Evolutionary conservation across 139 green algal genomes (phyloP).

Genomic region (Closterium sp.): DNA sequence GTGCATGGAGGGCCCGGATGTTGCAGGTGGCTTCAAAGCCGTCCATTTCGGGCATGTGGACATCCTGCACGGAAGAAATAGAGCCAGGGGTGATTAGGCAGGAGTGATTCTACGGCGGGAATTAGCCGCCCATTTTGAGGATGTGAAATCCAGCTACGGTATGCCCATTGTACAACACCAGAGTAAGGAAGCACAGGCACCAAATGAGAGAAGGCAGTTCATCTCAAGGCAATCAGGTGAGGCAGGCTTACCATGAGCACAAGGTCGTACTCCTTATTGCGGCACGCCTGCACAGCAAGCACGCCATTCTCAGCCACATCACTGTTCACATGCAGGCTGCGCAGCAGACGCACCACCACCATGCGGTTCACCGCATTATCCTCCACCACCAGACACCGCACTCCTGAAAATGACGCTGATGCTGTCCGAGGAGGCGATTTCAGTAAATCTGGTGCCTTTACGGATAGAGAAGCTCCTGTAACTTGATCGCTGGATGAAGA

Average conservation of each 20-base stretch:
- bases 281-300: constrained; percentile 22
- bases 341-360: constrained; percentile 27
- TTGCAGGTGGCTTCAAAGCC: constrained; percentile 8
- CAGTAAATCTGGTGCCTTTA: not conserved
- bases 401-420: not conserved
- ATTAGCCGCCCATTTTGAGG: no score
- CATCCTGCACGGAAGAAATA: constrained; percentile 51
- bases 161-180: no score
- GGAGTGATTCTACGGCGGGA: no score
- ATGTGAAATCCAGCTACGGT: no score
- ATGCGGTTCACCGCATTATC: constrained; percentile 47
- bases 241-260: constrained; percentile 26
- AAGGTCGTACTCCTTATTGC: constrained; percentile 18
- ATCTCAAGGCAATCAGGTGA: not conserved
- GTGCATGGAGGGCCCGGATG: not conserved
- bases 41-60: constrained; percentile 44
- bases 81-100: not conserved
- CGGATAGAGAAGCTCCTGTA: not conserved
- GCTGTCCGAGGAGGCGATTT: not conserved
- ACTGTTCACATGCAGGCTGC: constrained; percentile 15
- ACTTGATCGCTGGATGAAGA: not conserved
- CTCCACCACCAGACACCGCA: constrained; percentile 29
- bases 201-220: not conserved
- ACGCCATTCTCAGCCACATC: constrained; percentile 29
- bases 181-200: no score